Percentiles rank a stretch among this genome's conserved stretches.
These are phyloP conservation scores for Metschnikowia hibisci DNA, from an alignment of 805 yeast species.

Conservation along the genomic window DNA sequence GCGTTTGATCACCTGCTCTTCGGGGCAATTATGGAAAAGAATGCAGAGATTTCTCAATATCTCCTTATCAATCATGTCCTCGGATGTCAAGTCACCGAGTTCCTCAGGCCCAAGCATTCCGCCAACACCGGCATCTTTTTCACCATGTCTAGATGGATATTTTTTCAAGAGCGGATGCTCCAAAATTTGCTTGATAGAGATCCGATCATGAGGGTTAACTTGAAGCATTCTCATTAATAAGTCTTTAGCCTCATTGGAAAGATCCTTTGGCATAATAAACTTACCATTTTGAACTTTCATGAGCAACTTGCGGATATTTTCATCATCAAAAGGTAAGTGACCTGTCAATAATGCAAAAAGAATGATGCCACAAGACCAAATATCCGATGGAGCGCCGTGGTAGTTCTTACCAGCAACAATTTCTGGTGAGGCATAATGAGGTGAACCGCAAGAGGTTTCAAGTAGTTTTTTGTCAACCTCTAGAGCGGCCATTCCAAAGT, in stretches of 20 bases:
- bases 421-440: constrained; percentile 98
- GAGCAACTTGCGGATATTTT: constrained; percentile 80
- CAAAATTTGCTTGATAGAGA: constrained; percentile 70
- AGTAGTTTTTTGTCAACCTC: constrained; percentile 77
- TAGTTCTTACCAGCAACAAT: constrained; percentile 92
- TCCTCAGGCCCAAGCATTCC: constrained; percentile 7
- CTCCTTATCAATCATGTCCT: constrained; percentile 63
- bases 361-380: constrained; percentile 98
- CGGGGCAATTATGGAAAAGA: constrained; percentile 74
- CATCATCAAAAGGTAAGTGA: constrained; percentile 95
- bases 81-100: constrained; percentile 17
- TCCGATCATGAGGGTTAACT: constrained; percentile 78
- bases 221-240: constrained; percentile 74
- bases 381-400: constrained; percentile 96
- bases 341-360: constrained; percentile 92
- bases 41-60: constrained; percentile 73
- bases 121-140: not conserved
- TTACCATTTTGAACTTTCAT: constrained; percentile 89
- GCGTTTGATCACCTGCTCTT: constrained; percentile 47
- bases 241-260: constrained; percentile 84
- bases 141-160: constrained; percentile 46
- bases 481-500: constrained; percentile 98
- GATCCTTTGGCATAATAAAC: constrained; percentile 74
- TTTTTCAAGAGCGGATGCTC: constrained; percentile 78
- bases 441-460: constrained; percentile 97